Conservation (phyloP, 352 stramenopile species). For the Globisporangium emineosum region DNA sequence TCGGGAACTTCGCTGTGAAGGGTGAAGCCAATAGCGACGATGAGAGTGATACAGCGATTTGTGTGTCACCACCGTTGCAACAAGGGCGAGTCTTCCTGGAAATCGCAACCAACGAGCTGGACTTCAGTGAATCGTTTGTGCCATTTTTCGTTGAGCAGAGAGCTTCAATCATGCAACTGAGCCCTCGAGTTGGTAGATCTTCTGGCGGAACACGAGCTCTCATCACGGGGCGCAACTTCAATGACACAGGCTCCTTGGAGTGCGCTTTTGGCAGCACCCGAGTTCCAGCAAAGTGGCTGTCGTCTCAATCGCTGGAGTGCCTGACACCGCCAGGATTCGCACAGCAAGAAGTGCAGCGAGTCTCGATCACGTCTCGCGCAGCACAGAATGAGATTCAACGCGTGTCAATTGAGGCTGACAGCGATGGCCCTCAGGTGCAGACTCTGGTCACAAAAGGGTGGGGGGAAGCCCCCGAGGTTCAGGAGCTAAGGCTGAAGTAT, state of each 20-base stretch:
- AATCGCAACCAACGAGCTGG: constrained; percentile 38
- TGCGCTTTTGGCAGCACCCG: constrained; percentile 32
- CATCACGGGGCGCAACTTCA: constrained; percentile 27
- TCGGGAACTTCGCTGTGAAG: constrained; percentile 27
- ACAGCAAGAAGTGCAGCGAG: constrained; percentile 17
- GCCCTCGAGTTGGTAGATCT: constrained; percentile 13
- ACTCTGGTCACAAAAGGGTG: neutral
- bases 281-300: constrained; percentile 25
- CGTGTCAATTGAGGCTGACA: constrained; percentile 22
- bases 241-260: constrained; percentile 12
- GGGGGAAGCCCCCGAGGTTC: neutral
- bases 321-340: constrained; percentile 14
- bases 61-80: constrained; percentile 15
- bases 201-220: constrained; percentile 14
- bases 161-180: constrained; percentile 6
- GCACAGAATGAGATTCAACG: constrained; percentile 38
- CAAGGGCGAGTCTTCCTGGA: constrained; percentile 26
- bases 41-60: constrained; percentile 15
- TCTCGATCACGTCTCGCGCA: constrained; percentile 22
- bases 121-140: constrained; percentile 38
- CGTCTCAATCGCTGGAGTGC: constrained; percentile 28
- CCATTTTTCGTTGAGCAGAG: constrained; percentile 22
- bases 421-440: neutral
- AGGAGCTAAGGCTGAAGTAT: neutral
- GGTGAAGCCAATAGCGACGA: neutral